Evolutionary conservation across 1,284 basidiomycete genomes (phyloP).

Genomic region (Sphagnurus paluster): DNA sequence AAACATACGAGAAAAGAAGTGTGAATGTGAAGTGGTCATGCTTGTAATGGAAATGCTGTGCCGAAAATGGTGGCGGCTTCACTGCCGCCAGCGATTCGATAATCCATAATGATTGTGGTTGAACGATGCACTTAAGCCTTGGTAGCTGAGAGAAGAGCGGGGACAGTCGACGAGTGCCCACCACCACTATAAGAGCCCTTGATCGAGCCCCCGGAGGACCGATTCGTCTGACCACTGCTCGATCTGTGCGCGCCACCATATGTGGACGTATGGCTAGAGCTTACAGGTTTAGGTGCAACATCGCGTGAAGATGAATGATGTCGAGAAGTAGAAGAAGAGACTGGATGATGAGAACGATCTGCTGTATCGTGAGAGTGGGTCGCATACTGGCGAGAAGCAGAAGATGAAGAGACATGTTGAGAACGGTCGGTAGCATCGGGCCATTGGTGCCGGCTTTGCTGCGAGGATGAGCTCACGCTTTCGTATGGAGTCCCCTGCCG

Average conservation of each 20-base stretch:
- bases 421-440: slow-evolving; percentile 1
- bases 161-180: not conserved
- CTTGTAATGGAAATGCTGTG: not conserved
- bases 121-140: slow-evolving; percentile 3
- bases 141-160: slow-evolving; percentile 3
- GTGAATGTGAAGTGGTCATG: not conserved
- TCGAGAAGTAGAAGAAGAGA: slow-evolving; percentile 6
- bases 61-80: not conserved
- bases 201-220: not conserved
- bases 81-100: not conserved
- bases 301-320: slow-evolving; percentile 8
- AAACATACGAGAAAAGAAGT: slow-evolving; percentile 10
- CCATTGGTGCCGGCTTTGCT: slow-evolving; percentile 2
- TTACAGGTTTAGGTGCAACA: slow-evolving; percentile 2
- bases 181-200: too few species aligned
- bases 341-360: too few species aligned
- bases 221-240: slow-evolving; percentile 8
- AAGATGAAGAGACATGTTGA: slow-evolving; percentile 4
- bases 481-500: slow-evolving; percentile 1
- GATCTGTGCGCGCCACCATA: too few species aligned
- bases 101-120: not conserved
- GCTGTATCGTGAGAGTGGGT: too few species aligned
- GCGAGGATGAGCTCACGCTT: slow-evolving; percentile 1
- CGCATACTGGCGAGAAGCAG: slow-evolving; percentile 8
- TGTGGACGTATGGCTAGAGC: not conserved